Conservation (phyloP, 495 filamentous ascomycete species). For the Neurospora sp. region DNA sequence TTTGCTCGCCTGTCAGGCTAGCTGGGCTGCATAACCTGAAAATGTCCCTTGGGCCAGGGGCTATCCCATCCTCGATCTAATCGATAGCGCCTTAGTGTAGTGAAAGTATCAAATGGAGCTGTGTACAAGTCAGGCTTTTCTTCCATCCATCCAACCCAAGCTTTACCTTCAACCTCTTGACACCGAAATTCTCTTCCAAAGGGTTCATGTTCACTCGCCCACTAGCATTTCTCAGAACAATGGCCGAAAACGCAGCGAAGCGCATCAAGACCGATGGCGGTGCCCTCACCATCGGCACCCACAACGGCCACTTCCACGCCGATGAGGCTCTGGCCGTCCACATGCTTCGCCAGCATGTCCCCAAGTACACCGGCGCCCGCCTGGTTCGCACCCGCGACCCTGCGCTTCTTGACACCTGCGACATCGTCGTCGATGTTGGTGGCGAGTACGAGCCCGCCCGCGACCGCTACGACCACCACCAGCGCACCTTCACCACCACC, state of each 20-base stretch:
- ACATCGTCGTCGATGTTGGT: slow-evolving; percentile 93
- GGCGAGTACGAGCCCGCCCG: slow-evolving; percentile 69
- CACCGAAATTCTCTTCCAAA: slow-evolving; percentile 12
- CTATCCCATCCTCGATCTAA: background rate
- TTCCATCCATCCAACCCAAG: background rate
- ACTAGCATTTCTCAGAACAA: slow-evolving; percentile 16
- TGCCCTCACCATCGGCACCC: slow-evolving; percentile 68
- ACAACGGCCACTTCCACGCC: slow-evolving; percentile 97
- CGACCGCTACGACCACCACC: slow-evolving; percentile 93
- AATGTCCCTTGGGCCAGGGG: background rate
- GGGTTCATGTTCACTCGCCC: background rate
- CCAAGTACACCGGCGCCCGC: slow-evolving; percentile 61
- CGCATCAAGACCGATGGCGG: slow-evolving; percentile 51
- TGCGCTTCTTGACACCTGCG: slow-evolving; percentile 63
- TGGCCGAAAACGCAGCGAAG: slow-evolving; percentile 62
- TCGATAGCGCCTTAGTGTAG: background rate
- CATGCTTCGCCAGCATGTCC: slow-evolving; percentile 77
- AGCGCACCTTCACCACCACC: slow-evolving; percentile 75
- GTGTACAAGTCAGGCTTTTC: background rate
- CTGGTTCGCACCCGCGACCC: slow-evolving; percentile 85
- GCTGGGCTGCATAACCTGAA: background rate
- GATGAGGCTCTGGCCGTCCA: slow-evolving; percentile 97
- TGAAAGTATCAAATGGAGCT: background rate
- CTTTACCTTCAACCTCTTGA: background rate
- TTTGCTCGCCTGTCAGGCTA: background rate